Percentiles rank a stretch among this genome's conserved stretches.
Evolutionary conservation across 2,329 filamentous ascomycete genomes (phyloP).

Genomic region (Penicillium sp.): DNA sequence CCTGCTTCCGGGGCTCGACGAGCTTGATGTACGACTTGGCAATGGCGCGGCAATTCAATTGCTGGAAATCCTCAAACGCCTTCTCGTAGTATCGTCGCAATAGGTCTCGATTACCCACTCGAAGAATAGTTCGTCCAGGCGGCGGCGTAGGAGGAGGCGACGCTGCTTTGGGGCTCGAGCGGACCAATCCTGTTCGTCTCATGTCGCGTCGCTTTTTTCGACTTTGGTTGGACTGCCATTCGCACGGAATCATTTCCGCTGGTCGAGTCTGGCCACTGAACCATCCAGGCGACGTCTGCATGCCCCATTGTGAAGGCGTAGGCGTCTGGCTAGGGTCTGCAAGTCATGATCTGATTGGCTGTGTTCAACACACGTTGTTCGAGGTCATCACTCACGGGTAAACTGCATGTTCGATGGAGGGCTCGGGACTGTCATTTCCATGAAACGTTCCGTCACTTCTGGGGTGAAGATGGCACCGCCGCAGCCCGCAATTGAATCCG

Average conservation of each 20-base stretch:
- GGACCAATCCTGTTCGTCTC: conserved; percentile 15
- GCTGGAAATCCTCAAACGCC: conserved; percentile 43
- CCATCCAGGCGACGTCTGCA: conserved; percentile 23
- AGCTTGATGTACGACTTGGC: conserved; percentile 46
- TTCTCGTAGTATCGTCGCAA: conserved; percentile 38
- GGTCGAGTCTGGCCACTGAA: conserved; percentile 19
- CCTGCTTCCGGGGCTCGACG: conserved; percentile 47
- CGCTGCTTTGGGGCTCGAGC: conserved; percentile 16
- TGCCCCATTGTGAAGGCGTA: conserved; percentile 5
- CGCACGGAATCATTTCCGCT: conserved; percentile 30
- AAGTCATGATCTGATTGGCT: not conserved
- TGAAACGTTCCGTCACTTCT: conserved; percentile 34
- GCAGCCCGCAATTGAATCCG: conserved; percentile 32
- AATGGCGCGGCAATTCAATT: conserved; percentile 44
- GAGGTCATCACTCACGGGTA: conserved; percentile 20
- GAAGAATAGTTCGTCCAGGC: conserved; percentile 25
- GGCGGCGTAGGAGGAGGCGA: conserved; percentile 20
- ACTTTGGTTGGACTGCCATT: conserved; percentile 28
- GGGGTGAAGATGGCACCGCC: conserved; percentile 34
- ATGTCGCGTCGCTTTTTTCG: conserved; percentile 26
- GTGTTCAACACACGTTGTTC: not conserved
- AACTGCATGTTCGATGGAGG: conserved; percentile 21
- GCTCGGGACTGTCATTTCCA: conserved; percentile 25
- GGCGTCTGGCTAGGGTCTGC: conserved; percentile 10
- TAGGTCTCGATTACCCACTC: conserved; percentile 26